Evolutionary conservation across 768 basidiomycete species (phyloP).

Genomic region (Naganishia vishniacii): DNA sequence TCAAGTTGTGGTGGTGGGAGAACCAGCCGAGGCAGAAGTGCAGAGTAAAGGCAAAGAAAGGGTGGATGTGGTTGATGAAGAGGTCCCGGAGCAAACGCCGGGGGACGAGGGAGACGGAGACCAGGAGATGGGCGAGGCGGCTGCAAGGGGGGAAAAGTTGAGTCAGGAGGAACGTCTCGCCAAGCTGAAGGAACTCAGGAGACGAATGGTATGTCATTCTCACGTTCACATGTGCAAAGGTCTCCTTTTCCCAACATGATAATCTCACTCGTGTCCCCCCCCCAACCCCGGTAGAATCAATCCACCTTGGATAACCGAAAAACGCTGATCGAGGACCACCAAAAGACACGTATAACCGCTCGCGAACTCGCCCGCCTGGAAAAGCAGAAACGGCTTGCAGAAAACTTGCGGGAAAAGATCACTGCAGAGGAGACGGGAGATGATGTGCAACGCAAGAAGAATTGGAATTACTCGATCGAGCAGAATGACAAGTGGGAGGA

Average conservation of each 20-base stretch:
- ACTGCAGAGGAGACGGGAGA: slow-evolving; percentile 89
- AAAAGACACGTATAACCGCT: slow-evolving; percentile 67
- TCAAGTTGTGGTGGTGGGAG: background rate
- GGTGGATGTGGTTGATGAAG: slow-evolving; percentile 12
- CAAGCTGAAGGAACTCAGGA: slow-evolving; percentile 69
- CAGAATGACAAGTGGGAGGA: slow-evolving; percentile 97
- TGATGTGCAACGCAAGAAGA: slow-evolving; percentile 81
- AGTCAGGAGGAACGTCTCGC: slow-evolving; percentile 62
- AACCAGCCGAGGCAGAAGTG: slow-evolving; percentile 11
- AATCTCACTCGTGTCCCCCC: too few species aligned
- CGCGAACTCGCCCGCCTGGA: slow-evolving; percentile 80
- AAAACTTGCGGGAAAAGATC: slow-evolving; percentile 72
- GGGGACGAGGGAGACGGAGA: slow-evolving; percentile 24
- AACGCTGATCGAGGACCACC: slow-evolving; percentile 76
- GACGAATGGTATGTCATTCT: slow-evolving; percentile 64
- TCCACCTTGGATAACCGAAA: slow-evolving; percentile 77
- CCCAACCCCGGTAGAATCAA: too few species aligned
- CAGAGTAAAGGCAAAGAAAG: slow-evolving; percentile 28
- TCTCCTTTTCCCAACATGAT: too few species aligned
- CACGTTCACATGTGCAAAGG: background rate
- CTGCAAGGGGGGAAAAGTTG: slow-evolving; percentile 43
- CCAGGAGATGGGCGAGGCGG: slow-evolving; percentile 15
- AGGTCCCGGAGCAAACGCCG: slow-evolving; percentile 20
- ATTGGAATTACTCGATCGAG: slow-evolving; percentile 92
- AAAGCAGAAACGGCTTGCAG: slow-evolving; percentile 82